A percentile compares a stretch with the other conserved stretches of the same genome.
phyloP scores from a whole-genome alignment of 2,329 filamentous ascomycete genomes.

The Pseudogymnoascus sp. region DNA sequence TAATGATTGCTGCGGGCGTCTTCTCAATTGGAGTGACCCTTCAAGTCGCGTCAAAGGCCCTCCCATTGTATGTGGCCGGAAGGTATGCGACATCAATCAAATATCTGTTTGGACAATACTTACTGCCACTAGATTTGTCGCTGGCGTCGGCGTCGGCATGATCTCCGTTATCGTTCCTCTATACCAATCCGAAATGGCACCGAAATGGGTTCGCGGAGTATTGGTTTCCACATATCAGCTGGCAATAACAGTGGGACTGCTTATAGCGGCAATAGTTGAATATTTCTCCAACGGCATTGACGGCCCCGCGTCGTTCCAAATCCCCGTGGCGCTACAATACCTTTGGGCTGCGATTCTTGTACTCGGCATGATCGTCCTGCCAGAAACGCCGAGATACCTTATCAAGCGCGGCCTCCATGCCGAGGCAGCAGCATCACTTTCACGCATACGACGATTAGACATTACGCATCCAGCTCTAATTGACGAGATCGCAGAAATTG shows the following conservation, averaged over 20 bases:
- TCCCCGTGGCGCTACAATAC: constrained; percentile 35
- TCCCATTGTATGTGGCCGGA: constrained; percentile 52
- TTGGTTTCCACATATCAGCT: constrained; percentile 38
- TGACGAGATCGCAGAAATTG: constrained; percentile 67
- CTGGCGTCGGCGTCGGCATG: constrained; percentile 34
- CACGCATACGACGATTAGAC: constrained; percentile 57
- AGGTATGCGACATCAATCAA: constrained; percentile 36
- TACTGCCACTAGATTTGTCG: constrained; percentile 38
- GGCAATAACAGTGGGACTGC: constrained; percentile 38
- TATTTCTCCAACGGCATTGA: constrained; percentile 29
- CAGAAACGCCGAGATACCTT: constrained; percentile 32
- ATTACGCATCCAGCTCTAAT: constrained; percentile 63
- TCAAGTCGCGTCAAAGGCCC: constrained; percentile 55
- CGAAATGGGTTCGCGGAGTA: constrained; percentile 33
- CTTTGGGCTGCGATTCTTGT: constrained; percentile 32
- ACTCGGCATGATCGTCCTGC: constrained; percentile 30
- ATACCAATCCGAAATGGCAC: constrained; percentile 22
- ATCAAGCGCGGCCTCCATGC: constrained; percentile 27
- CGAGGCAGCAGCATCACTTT: constrained; percentile 25
- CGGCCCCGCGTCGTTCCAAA: constrained; percentile 29
- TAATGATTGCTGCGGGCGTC: constrained; percentile 56
- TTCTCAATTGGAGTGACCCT: constrained; percentile 67
- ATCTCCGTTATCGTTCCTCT: constrained; percentile 31
- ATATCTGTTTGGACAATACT: constrained; percentile 18
- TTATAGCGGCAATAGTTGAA: constrained; percentile 37